Evolutionary conservation across 2,329 filamentous ascomycete species (phyloP).

Genomic region (Xylaria sp.): DNA sequence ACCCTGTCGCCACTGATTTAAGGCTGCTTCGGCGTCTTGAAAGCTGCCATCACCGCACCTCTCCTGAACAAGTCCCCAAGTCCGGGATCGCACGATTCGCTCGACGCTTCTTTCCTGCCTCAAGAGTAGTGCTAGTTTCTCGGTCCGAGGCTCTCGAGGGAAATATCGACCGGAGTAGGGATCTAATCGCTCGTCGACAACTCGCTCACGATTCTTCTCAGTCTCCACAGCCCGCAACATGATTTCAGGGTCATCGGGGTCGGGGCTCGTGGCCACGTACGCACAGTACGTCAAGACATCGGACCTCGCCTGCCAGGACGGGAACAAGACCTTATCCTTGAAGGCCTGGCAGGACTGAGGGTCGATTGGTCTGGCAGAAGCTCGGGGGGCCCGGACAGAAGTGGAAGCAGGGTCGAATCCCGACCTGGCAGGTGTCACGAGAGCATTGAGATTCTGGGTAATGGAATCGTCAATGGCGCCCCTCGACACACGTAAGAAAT

Average conservation of each 20-base stretch:
- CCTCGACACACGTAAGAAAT: conserved; percentile 89
- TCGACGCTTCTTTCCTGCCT: conserved; percentile 81
- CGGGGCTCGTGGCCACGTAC: conserved; percentile 84
- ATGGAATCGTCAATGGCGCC: conserved; percentile 92
- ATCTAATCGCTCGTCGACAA: conserved; percentile 89
- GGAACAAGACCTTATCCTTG: conserved; percentile 82
- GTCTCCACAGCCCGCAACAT: conserved; percentile 75
- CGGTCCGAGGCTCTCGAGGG: conserved; percentile 79
- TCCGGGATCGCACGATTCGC: conserved; percentile 80
- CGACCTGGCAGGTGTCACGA: conserved; percentile 76
- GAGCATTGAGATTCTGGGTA: conserved; percentile 88
- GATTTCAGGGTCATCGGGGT: conserved; percentile 85
- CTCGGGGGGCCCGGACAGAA: conserved; percentile 65
- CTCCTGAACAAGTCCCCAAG: conserved; percentile 81
- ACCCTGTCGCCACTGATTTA: conserved; percentile 45
- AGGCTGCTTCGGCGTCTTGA: conserved; percentile 65
- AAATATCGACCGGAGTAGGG: conserved; percentile 90
- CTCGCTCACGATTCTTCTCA: conserved; percentile 73
- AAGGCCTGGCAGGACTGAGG: conserved; percentile 73
- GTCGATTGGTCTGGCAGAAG: conserved; percentile 65
- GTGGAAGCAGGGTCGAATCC: conserved; percentile 86
- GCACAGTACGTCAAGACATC: conserved; percentile 91
- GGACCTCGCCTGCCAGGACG: conserved; percentile 84
- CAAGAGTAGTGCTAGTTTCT: conserved; percentile 77
- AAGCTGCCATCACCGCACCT: conserved; percentile 70